Evolutionary conservation across 345 rosid genomes (phyloP), one percentile per base, ranked within the genome.

Genomic region (Barbarea vulgaris): DNA sequence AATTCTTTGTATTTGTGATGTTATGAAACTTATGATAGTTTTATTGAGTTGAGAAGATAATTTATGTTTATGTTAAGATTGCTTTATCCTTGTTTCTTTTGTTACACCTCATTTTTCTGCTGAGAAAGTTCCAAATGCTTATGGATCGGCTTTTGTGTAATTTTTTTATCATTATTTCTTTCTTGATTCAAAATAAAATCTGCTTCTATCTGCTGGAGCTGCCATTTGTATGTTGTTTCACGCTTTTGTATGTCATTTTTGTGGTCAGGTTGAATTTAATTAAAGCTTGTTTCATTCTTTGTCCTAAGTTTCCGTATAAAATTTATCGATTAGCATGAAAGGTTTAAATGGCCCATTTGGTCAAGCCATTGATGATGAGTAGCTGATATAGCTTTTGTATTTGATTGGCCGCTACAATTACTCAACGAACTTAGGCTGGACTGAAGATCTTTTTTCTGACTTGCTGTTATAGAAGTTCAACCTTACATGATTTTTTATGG

Each of bases 311-410:
- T 27, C 14, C 19, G 46, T 64, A 64, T 4, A 36, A 63, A 24
- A 27, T 47, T 30, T 47, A 44, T 7, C 18, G 27, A 36, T 44
- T 27, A 66, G 58, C 58, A 18, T 12, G 27, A 8, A 5, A 12
- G 11, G 14, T 50, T 30, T 34, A 15, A 46, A 11, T 28, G 6
- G 53, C 9, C 15, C 6, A 19, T 48, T 19, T 48, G 9, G 57
- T 31, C 22, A 34, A 24, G 25, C 37, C 73, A 22, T 68, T 55
- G 31, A 69, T 55, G 9, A 12, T 69, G 39, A 69, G 64, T 41
- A 69, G 39, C 63, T 7, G 9, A 18, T 27, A 13, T 55, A 69
- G 6, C 55, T 27, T 28, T 42, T 56, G 30, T 14, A 30, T 44
- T 57, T 57, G 33, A 19, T 44, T 57, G 33, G 44, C 33, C 42